Conservation (phyloP, 2,329 filamentous ascomycete genomes). For the Colletotrichum australisinense region DNA sequence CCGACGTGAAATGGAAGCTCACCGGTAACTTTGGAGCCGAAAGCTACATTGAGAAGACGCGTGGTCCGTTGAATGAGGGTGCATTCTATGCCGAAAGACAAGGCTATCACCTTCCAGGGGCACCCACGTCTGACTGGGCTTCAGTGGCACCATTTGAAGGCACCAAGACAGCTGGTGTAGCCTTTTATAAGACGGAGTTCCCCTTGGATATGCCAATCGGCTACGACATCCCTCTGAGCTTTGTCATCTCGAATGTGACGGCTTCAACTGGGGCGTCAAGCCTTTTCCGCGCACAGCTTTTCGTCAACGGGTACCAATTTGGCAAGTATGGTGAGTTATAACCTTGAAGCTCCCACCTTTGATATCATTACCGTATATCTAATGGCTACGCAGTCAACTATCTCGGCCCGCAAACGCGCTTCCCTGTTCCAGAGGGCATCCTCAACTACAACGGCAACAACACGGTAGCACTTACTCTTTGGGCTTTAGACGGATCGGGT, state of each 20-base stretch:
- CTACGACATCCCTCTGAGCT: conserved; percentile 67
- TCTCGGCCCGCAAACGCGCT: conserved; percentile 74
- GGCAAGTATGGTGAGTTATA: conserved; percentile 57
- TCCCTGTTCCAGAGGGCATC: conserved; percentile 75
- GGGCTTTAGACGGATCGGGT: conserved; percentile 66
- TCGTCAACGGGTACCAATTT: conserved; percentile 78
- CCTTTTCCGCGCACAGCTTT: conserved; percentile 69
- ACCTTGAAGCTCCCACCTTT: background rate
- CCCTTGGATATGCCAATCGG: conserved; percentile 59
- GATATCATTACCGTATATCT: background rate
- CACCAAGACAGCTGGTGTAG: conserved; percentile 58
- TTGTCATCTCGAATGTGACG: conserved; percentile 60
- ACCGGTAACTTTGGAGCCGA: conserved; percentile 73
- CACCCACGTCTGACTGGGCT: conserved; percentile 57
- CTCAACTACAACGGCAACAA: conserved; percentile 75
- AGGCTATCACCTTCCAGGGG: conserved; percentile 64
- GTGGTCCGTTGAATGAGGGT: conserved; percentile 71
- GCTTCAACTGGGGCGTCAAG: background rate
- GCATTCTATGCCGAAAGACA: conserved; percentile 66
- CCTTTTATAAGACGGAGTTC: conserved; percentile 65
- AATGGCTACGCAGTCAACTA: conserved; percentile 58
- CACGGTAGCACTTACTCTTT: conserved; percentile 71
- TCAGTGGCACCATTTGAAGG: conserved; percentile 48
- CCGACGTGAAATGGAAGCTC: conserved; percentile 68
- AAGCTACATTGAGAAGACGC: conserved; percentile 62